These are phyloP conservation scores for Friedmanniomyces simplex DNA, from an alignment of 495 filamentous ascomycete species.

Conservation along the genomic window DNA sequence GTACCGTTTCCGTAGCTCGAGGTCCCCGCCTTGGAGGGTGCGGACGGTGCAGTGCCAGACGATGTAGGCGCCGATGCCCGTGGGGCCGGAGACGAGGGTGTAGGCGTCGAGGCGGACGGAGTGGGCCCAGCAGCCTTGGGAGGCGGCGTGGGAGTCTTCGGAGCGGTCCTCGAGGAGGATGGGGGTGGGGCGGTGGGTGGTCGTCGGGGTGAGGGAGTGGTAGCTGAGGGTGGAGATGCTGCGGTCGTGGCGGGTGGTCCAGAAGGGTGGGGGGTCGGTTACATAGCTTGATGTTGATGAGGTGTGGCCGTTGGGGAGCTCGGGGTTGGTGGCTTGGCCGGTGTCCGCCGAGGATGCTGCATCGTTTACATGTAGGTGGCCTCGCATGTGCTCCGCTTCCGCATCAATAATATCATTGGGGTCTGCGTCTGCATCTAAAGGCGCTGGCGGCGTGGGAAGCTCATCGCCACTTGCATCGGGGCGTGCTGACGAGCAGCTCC, in stretches of 20 bases:
- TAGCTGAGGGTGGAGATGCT: slow-evolving; percentile 29
- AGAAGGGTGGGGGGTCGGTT: slow-evolving; percentile 32
- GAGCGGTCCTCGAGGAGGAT: slow-evolving; percentile 67
- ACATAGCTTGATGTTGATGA: neutral
- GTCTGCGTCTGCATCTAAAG: neutral
- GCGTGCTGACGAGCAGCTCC: neutral
- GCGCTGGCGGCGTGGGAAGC: neutral
- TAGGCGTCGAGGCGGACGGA: slow-evolving; percentile 58
- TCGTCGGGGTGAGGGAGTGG: slow-evolving; percentile 13
- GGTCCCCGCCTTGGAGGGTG: slow-evolving; percentile 56
- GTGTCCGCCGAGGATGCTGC: neutral
- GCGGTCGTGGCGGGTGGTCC: slow-evolving; percentile 25
- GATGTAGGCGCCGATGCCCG: slow-evolving; percentile 58
- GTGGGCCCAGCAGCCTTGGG: slow-evolving; percentile 55
- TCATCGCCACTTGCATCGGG: neutral
- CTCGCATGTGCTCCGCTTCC: neutral
- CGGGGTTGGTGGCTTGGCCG: neutral
- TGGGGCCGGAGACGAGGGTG: slow-evolving; percentile 51
- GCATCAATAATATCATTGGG: too few relatives aligned
- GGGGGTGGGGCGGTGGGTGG: slow-evolving; percentile 24
- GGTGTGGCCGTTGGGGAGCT: neutral
- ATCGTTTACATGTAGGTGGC: neutral
- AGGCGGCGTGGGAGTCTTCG: slow-evolving; percentile 49
- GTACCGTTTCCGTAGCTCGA: slow-evolving; percentile 54
- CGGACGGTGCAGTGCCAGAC: slow-evolving; percentile 64